These are phyloP conservation scores for Eustoma russellianum DNA, from an alignment of 257 asterid species.

Conservation along the genomic window DNA sequence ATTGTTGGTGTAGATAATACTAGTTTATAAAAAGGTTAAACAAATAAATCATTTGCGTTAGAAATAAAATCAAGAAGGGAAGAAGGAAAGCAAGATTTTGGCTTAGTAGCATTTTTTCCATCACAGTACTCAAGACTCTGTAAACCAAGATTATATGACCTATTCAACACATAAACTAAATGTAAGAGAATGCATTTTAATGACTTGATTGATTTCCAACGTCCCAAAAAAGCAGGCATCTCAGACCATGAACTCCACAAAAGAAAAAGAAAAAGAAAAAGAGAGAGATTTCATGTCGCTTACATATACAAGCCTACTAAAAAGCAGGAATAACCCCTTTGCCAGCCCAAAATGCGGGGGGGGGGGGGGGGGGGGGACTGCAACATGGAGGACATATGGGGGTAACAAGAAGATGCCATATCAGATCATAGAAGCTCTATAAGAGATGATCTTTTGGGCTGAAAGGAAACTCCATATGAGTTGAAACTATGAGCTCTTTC, in stretches of 20 bases:
- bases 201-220: constrained; percentile 4
- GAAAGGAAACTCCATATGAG: not conserved
- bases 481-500: constrained; percentile 26
- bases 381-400: constrained; percentile 5
- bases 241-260: not conserved
- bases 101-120: too few relatives aligned
- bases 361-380: too few relatives aligned
- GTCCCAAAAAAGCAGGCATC: constrained; percentile 1
- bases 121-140: too few relatives aligned
- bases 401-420: constrained; percentile 9
- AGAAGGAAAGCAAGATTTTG: too few relatives aligned
- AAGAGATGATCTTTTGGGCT: not conserved
- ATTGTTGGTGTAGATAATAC: too few relatives aligned
- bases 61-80: too few relatives aligned
- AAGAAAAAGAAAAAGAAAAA: too few relatives aligned
- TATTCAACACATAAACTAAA: too few relatives aligned
- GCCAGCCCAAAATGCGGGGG: constrained; percentile 3
- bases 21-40: too few relatives aligned
- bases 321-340: not conserved
- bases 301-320: constrained; percentile 12
- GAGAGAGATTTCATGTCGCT: not conserved
- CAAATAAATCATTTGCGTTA: too few relatives aligned
- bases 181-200: too few relatives aligned
- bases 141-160: too few relatives aligned
- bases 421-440: constrained; percentile 6